phyloP scores from a whole-genome alignment of 768 basidiomycete species.

The Galerina marginata region DNA sequence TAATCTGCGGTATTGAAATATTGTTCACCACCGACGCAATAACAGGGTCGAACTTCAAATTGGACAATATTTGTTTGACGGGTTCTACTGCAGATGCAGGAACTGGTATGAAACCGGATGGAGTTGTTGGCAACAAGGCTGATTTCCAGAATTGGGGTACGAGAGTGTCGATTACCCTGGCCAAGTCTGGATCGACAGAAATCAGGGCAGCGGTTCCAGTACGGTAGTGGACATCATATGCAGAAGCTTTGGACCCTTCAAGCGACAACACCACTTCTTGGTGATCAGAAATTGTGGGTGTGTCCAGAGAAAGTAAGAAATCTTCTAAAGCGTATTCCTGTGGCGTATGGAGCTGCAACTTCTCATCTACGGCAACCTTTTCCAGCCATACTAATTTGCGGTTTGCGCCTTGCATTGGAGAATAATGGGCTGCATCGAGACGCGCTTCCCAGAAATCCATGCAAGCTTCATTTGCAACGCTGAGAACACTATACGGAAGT shows the following conservation, averaged over 20 bases:
- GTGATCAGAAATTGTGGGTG: slow-evolving; percentile 1
- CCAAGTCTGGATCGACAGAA: slow-evolving; percentile 47
- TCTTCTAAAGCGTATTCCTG: slow-evolving; percentile 16
- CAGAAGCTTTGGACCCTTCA: slow-evolving; percentile 6
- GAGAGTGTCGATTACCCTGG: slow-evolving; percentile 56
- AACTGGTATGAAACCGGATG: slow-evolving; percentile 60
- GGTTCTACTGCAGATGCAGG: slow-evolving; percentile 57
- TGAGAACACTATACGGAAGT: slow-evolving; percentile 50
- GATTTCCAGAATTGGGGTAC: slow-evolving; percentile 81
- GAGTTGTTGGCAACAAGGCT: slow-evolving; percentile 57
- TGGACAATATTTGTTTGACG: slow-evolving; percentile 60
- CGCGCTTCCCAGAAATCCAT: slow-evolving; percentile 35
- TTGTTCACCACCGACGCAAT: slow-evolving; percentile 72
- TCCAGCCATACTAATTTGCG: slow-evolving; percentile 66
- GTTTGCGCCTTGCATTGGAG: slow-evolving; percentile 22
- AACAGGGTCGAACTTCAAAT: slow-evolving; percentile 70
- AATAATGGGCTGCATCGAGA: slow-evolving; percentile 30
- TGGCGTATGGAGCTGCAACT: slow-evolving; percentile 33
- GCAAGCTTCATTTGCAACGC: slow-evolving; percentile 41
- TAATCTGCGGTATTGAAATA: slow-evolving; percentile 69
- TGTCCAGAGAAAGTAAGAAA: slow-evolving; percentile 19
- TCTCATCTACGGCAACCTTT: slow-evolving; percentile 53
- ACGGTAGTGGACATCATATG: slow-evolving; percentile 48
- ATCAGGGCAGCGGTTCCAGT: slow-evolving; percentile 53
- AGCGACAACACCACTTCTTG: slow-evolving; percentile 26